These are phyloP conservation scores for Saksenaea oblongispora DNA, from an alignment of 371 early-diverging fungal genomes.

Conservation along the genomic window DNA sequence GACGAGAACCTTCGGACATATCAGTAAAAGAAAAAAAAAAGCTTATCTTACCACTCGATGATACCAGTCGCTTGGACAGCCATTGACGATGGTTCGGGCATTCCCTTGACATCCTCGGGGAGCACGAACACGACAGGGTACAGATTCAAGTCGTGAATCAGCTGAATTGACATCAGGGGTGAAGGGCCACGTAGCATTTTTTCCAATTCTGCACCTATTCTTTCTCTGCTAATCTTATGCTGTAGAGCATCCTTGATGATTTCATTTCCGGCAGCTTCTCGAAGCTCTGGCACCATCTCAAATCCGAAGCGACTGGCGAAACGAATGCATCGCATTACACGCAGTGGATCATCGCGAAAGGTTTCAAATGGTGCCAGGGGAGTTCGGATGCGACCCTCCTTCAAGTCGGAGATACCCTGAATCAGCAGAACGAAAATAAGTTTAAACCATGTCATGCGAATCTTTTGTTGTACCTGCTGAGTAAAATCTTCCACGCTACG, in stretches of 20 bases:
- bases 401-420: conserved; percentile 78
- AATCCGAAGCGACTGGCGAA: conserved; percentile 95
- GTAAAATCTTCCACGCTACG: conserved; percentile 93
- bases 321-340: conserved; percentile 95
- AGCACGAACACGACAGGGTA: conserved; percentile 60
- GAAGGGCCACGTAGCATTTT: conserved; percentile 87
- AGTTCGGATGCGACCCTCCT: conserved; percentile 79
- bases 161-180: conserved; percentile 54
- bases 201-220: conserved; percentile 93
- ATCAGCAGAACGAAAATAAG: neutral
- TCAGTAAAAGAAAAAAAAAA: neutral
- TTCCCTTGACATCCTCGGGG: conserved; percentile 44
- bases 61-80: conserved; percentile 50
- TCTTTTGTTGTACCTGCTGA: conserved; percentile 41
- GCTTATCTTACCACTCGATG: conserved; percentile 46
- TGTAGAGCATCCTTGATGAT: conserved; percentile 71
- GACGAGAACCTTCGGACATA: neutral
- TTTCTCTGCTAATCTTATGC: conserved; percentile 92
- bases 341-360: conserved; percentile 97
- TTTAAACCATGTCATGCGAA: neutral
- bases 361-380: conserved; percentile 93
- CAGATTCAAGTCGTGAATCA: conserved; percentile 51
- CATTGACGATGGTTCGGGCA: conserved; percentile 20
- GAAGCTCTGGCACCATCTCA: conserved; percentile 72
- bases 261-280: conserved; percentile 59